phyloP scores from a whole-genome alignment of 129 eudicot species.

The Flaveria ramosissima region DNA sequence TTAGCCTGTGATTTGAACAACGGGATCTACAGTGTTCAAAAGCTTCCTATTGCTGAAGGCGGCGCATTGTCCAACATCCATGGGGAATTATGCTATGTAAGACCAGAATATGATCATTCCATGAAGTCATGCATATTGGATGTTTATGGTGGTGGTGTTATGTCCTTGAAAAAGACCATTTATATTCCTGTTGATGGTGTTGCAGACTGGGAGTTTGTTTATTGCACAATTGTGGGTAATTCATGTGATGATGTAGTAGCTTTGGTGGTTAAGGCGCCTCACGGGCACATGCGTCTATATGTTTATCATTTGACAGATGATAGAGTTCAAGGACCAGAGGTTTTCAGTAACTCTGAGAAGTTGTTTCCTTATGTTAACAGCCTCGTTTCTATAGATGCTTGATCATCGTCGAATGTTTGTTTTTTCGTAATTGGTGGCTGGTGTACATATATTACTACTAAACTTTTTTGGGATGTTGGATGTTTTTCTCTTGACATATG shows the following conservation, averaged over 20 bases:
- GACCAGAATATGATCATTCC: neutral
- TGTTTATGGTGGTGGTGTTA: constrained; percentile 37
- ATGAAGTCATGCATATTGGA: constrained; percentile 18
- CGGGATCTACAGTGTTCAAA: constrained; percentile 35
- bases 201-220: neutral
- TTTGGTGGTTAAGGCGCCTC: constrained; percentile 11
- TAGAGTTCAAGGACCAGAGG: constrained; percentile 22
- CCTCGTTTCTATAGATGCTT: constrained; percentile 32
- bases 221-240: constrained; percentile 38
- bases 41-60: constrained; percentile 20
- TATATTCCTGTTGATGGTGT: constrained; percentile 2
- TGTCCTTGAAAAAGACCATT: constrained; percentile 30
- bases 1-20: constrained; percentile 46
- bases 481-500: constrained; percentile 5
- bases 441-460: constrained; percentile 19
- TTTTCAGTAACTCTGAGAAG: neutral
- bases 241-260: constrained; percentile 35
- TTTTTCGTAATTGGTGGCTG: constrained; percentile 13
- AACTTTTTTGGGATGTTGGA: neutral
- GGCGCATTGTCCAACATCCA: constrained; percentile 37
- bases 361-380: constrained; percentile 61
- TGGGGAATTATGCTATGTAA: constrained; percentile 45
- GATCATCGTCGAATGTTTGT: neutral
- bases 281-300: neutral
- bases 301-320: constrained; percentile 29